Conservation (phyloP, 768 basidiomycete species). For the Coprinellus aureogranulatus region DNA sequence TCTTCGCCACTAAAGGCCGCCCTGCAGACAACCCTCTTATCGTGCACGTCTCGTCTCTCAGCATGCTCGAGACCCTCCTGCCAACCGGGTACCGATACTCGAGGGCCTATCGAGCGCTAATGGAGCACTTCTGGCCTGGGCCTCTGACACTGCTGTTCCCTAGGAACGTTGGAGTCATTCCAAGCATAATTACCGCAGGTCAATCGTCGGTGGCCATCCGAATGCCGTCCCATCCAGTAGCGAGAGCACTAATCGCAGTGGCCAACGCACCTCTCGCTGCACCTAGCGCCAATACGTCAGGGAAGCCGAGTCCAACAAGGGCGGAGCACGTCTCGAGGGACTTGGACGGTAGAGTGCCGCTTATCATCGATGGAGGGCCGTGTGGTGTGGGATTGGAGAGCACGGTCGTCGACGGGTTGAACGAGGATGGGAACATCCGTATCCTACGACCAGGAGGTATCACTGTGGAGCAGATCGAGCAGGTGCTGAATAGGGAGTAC, state of each 20-base stretch:
- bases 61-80: slow-evolving; percentile 78
- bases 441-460: slow-evolving; percentile 90
- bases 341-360: slow-evolving; percentile 64
- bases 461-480: slow-evolving; percentile 82
- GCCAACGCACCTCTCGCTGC: slow-evolving; percentile 81
- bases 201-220: slow-evolving; percentile 85
- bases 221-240: slow-evolving; percentile 93
- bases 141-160: slow-evolving; percentile 92
- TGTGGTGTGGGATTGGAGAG: slow-evolving; percentile 93
- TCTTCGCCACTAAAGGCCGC: slow-evolving; percentile 87
- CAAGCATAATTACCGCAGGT: slow-evolving; percentile 73
- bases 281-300: slow-evolving; percentile 92
- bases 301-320: slow-evolving; percentile 89
- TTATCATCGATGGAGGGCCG: slow-evolving; percentile 90
- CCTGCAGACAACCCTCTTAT: slow-evolving; percentile 97
- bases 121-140: slow-evolving; percentile 92
- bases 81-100: slow-evolving; percentile 64
- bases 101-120: slow-evolving; percentile 66
- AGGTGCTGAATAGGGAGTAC: slow-evolving; percentile 46
- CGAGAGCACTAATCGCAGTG: slow-evolving; percentile 80
- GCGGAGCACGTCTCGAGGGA: slow-evolving; percentile 84
- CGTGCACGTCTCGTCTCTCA: slow-evolving; percentile 84
- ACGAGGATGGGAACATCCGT: slow-evolving; percentile 70
- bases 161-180: slow-evolving; percentile 56
- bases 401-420: slow-evolving; percentile 89